phyloP scores from a whole-genome alignment of 2,329 filamentous ascomycete species.

The Colletotrichum sp. region DNA sequence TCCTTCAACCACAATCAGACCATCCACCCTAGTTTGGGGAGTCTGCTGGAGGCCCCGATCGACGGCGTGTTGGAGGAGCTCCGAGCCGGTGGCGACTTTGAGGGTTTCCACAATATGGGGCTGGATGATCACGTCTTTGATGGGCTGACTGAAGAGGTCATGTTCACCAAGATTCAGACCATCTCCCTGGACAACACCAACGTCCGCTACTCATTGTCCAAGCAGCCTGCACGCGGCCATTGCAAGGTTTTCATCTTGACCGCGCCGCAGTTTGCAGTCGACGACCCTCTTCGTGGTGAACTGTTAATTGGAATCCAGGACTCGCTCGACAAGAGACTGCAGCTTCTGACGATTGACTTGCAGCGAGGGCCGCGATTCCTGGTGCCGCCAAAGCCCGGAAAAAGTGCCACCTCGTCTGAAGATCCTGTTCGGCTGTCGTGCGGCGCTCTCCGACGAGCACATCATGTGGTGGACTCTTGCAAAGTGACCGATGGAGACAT shows the following conservation, averaged over 20 bases:
- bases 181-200: slow-evolving; percentile 67
- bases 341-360: slow-evolving; percentile 68
- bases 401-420: slow-evolving; percentile 25
- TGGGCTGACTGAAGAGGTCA: slow-evolving; percentile 73
- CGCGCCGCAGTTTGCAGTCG: slow-evolving; percentile 60
- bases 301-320: slow-evolving; percentile 75
- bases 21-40: slow-evolving; percentile 60
- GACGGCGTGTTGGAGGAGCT: slow-evolving; percentile 74
- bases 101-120: slow-evolving; percentile 75
- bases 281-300: slow-evolving; percentile 58
- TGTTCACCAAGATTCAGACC: slow-evolving; percentile 73
- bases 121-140: slow-evolving; percentile 76
- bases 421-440: slow-evolving; percentile 48
- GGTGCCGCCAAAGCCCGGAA: slow-evolving; percentile 23
- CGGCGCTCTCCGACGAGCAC: slow-evolving; percentile 61
- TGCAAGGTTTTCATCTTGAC: slow-evolving; percentile 72
- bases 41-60: slow-evolving; percentile 70
- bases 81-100: slow-evolving; percentile 64
- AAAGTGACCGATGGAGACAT: slow-evolving; percentile 71
- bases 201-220: slow-evolving; percentile 63
- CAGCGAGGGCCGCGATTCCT: slow-evolving; percentile 17
- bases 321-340: slow-evolving; percentile 68
- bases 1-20: slow-evolving; percentile 49
- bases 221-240: slow-evolving; percentile 56
- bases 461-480: slow-evolving; percentile 76